These are phyloP conservation scores for Ophiostoma novo-ulmi DNA, from an alignment of 2,329 filamentous ascomycete genomes.

Conservation along the genomic window DNA sequence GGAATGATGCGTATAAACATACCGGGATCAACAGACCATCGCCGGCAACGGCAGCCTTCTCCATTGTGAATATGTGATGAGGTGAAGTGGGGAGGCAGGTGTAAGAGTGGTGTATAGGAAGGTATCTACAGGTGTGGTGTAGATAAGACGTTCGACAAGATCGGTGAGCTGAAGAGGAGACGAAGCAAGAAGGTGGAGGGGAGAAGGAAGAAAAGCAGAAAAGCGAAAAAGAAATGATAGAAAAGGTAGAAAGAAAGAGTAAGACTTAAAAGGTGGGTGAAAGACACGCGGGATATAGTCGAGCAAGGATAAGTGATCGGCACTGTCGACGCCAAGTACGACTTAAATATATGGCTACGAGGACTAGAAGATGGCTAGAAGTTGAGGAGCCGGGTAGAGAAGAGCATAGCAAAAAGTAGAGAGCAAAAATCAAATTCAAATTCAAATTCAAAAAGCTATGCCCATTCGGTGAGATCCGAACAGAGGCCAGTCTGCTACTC, in stretches of 20 bases:
- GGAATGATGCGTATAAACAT: not conserved
- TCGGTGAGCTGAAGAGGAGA: not conserved
- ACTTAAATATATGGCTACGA: not conserved
- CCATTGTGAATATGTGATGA: constrained; percentile 29
- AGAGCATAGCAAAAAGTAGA: not conserved
- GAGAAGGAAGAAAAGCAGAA: not conserved
- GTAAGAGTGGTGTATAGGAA: not conserved
- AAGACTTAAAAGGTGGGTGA: not conserved
- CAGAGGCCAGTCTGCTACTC: no score
- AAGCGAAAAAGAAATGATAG: not conserved
- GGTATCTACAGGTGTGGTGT: not conserved
- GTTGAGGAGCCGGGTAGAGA: not conserved
- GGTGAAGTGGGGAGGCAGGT: not conserved
- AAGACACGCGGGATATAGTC: constrained; percentile 9
- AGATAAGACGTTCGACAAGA: not conserved
- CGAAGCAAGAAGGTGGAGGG: not conserved
- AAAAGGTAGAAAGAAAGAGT: not conserved
- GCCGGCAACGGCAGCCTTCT: constrained; percentile 32
- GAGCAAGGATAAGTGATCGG: not conserved
- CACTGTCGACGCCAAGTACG: constrained; percentile 2
- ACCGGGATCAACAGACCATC: constrained; percentile 32
- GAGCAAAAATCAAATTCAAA: not conserved
- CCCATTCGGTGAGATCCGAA: no score
- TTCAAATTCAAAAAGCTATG: not conserved
- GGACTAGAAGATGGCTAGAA: not conserved